These are phyloP conservation scores for Galeopsis tetrahit DNA, from an alignment of 257 asterid species.

Conservation along the genomic window DNA sequence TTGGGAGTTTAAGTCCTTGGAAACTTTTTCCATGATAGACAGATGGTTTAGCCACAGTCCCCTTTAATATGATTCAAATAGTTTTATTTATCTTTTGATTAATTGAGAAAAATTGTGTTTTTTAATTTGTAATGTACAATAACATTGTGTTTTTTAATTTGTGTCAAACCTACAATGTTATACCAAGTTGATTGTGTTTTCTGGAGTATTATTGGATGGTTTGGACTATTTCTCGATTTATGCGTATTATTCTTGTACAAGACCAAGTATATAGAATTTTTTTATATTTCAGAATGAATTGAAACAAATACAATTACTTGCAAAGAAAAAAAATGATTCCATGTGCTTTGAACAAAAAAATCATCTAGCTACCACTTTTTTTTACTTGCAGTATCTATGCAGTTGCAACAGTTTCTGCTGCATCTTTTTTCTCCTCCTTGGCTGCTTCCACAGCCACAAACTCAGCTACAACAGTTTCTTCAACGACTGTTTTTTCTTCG, in stretches of 20 bases:
- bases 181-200: no score
- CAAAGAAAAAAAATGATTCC: not conserved
- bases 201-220: no score
- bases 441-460: slow-evolving; percentile 33
- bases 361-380: slow-evolving; percentile 25
- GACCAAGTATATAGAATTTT: not conserved
- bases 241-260: no score
- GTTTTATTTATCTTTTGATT: no score
- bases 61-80: not conserved
- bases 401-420: slow-evolving; percentile 35
- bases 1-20: slow-evolving; percentile 19
- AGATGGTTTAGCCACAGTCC: slow-evolving; percentile 25
- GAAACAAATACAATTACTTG: not conserved
- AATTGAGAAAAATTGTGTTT: no score
- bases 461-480: slow-evolving; percentile 25
- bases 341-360: not conserved
- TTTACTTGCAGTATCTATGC: slow-evolving; percentile 27
- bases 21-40: slow-evolving; percentile 23
- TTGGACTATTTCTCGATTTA: no score
- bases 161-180: no score
- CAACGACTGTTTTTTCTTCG: slow-evolving; percentile 34
- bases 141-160: no score
- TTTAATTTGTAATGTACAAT: no score
- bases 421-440: slow-evolving; percentile 33
- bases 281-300: slow-evolving; percentile 19